Evolutionary conservation across 2,329 filamentous ascomycete species (phyloP).

Genomic region (Pseudohalonectria lignicola): DNA sequence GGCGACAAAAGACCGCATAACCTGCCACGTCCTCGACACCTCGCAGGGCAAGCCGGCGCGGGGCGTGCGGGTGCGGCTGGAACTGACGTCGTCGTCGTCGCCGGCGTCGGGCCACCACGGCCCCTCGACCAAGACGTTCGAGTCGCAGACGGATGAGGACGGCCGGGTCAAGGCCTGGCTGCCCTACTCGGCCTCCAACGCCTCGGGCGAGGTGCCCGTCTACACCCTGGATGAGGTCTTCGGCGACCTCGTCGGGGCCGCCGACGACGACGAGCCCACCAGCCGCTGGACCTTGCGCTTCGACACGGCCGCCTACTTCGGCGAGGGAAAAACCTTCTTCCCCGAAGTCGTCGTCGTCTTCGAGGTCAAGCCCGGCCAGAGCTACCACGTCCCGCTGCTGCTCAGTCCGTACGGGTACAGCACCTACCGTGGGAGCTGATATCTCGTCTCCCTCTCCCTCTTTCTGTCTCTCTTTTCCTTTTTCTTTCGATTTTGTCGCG

Average conservation of each 20-base stretch:
- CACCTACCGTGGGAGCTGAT: slow-evolving; percentile 67
- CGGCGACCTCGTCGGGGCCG: not conserved
- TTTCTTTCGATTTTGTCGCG: not conserved
- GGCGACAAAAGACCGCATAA: slow-evolving; percentile 52
- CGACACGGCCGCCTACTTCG: slow-evolving; percentile 63
- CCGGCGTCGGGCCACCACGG: slow-evolving; percentile 9
- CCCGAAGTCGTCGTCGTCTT: slow-evolving; percentile 47
- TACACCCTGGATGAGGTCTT: slow-evolving; percentile 38
- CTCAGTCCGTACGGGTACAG: slow-evolving; percentile 72
- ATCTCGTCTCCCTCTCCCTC: no score
- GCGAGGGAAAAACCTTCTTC: slow-evolving; percentile 48
- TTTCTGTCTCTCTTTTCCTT: no score
- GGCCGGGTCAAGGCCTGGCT: slow-evolving; percentile 64
- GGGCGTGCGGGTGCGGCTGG: slow-evolving; percentile 55
- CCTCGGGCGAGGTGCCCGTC: slow-evolving; percentile 44
- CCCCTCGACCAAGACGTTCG: slow-evolving; percentile 39
- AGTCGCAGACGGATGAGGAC: slow-evolving; percentile 62
- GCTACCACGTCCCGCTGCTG: slow-evolving; percentile 71
- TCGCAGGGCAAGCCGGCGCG: slow-evolving; percentile 59
- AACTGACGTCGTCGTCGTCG: slow-evolving; percentile 25
- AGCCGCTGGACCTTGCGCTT: slow-evolving; percentile 61
- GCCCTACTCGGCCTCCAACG: slow-evolving; percentile 38
- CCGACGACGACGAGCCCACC: slow-evolving; percentile 10
- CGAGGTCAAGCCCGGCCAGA: slow-evolving; percentile 42
- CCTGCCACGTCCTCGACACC: slow-evolving; percentile 81